Evolutionary conservation across 1,284 basidiomycete genomes (phyloP), one percentile per base, ranked within the genome.

Genomic region (Mrakiaceae sp.): DNA sequence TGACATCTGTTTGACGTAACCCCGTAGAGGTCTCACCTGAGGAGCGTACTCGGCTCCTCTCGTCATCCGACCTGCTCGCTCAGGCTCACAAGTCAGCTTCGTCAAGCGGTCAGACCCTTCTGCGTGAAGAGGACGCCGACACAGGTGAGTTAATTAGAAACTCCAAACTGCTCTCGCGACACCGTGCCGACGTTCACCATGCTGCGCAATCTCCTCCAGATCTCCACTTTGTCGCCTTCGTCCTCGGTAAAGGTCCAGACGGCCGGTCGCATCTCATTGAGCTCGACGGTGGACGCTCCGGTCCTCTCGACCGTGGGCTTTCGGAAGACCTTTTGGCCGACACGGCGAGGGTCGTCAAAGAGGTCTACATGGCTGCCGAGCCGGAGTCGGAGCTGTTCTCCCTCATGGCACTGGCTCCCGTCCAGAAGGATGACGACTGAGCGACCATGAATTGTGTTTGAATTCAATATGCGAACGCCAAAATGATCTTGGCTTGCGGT

Each of bases 171-270:
- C 27, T 27, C 27, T 27, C 27, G 1, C 2, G 27, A 27, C 27
- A 27, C 27, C 27, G 27, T 27, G 27, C 27, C 27, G 27, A 27
- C 27, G 27, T 27, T 27, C 27, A 27, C 27, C 27, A 27, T 27
- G 27, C 69, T 78, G 43, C 69, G 76, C 10, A 76, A 76, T 65
- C 69, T 77, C 3, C 75, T 71, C 11, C 64, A 68, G 81, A 90
- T 70, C 79, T 89, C 16, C 91, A 94, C 76, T 94, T 92, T 71
- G 87, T 87, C 4, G 85, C 86, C 70, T 95, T 94, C 71, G 82
- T 94, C 51, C 80, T 81, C 69, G 87, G 85, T 0, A 68, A 14
- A 52, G 64, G 54, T 58, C 10, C 48, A 27, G 47, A 63, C 63
- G 71, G 77, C 62, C 71, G 76, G 64, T 70, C 74, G 74, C 80